Conservation (phyloP, 106 monocot genomes). For the Hemerocallis citrina region DNA sequence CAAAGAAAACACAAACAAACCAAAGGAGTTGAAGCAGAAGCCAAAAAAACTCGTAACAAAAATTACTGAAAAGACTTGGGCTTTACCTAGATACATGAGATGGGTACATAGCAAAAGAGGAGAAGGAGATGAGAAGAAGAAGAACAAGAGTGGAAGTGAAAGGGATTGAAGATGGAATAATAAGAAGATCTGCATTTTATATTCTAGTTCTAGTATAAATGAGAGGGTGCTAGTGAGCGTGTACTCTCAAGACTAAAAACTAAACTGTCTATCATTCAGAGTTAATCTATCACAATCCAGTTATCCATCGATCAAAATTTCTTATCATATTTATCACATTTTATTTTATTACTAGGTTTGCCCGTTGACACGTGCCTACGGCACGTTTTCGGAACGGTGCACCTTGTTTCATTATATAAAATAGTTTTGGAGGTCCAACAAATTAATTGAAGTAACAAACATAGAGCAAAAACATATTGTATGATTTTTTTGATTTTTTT, state of each 20-base stretch:
- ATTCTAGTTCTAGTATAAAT: too few relatives aligned
- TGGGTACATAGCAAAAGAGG: slow-evolving; percentile 34
- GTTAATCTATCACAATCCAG: too few relatives aligned
- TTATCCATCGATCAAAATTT: background rate
- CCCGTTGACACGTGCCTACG: too few relatives aligned
- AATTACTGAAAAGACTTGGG: background rate
- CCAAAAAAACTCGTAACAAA: background rate
- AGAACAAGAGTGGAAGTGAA: background rate
- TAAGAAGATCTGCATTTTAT: background rate
- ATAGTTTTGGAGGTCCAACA: too few relatives aligned
- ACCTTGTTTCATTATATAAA: too few relatives aligned
- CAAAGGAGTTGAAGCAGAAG: background rate
- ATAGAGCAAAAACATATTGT: too few relatives aligned
- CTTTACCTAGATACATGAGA: slow-evolving; percentile 29
- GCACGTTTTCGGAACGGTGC: too few relatives aligned
- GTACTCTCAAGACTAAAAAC: background rate
- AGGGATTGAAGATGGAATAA: background rate
- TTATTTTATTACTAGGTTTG: too few relatives aligned
- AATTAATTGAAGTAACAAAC: too few relatives aligned
- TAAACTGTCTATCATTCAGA: background rate
- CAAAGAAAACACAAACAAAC: background rate
- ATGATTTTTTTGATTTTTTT: too few relatives aligned
- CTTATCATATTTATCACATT: background rate
- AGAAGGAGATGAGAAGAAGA: background rate
- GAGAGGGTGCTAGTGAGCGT: too few relatives aligned